Percentiles rank a stretch among this genome's conserved stretches.
Conservation (phyloP, 306 rosid genomes). For the Cucumis cinereus region DNA sequence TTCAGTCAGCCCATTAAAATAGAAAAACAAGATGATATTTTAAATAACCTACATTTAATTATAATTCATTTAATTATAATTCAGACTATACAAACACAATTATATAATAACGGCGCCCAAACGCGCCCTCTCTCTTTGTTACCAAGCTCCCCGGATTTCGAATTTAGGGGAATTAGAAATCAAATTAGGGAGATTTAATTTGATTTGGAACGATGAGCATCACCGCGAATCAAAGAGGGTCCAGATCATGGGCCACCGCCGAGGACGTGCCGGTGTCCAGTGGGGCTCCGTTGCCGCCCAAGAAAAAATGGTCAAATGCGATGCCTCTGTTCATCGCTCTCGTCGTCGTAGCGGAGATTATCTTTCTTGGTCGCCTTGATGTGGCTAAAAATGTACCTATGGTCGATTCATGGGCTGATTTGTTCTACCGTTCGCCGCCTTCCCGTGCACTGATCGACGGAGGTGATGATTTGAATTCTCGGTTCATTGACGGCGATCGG, state of each 20-base stretch:
- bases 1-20: no score
- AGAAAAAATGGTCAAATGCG: slow-evolving; percentile 52
- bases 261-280: slow-evolving; percentile 32
- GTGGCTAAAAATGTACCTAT: slow-evolving; percentile 59
- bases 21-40: no score
- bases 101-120: no score
- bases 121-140: neutral
- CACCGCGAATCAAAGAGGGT: slow-evolving; percentile 41
- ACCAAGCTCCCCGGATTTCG: neutral
- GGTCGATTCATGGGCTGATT: slow-evolving; percentile 60
- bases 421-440: slow-evolving; percentile 33
- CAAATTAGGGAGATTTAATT: slow-evolving; percentile 1
- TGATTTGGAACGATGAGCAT: slow-evolving; percentile 35
- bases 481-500: slow-evolving; percentile 11
- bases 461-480: slow-evolving; percentile 23
- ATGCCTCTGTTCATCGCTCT: slow-evolving; percentile 56
- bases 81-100: no score
- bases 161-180: slow-evolving; percentile 7
- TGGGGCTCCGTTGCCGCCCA: slow-evolving; percentile 18
- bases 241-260: slow-evolving; percentile 35
- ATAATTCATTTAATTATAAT: no score
- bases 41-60: no score
- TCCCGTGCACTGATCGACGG: slow-evolving; percentile 11
- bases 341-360: slow-evolving; percentile 77
- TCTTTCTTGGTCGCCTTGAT: slow-evolving; percentile 67